Conservation (phyloP, 2,329 filamentous ascomycete genomes). For the Grosmannia clavigera region DNA sequence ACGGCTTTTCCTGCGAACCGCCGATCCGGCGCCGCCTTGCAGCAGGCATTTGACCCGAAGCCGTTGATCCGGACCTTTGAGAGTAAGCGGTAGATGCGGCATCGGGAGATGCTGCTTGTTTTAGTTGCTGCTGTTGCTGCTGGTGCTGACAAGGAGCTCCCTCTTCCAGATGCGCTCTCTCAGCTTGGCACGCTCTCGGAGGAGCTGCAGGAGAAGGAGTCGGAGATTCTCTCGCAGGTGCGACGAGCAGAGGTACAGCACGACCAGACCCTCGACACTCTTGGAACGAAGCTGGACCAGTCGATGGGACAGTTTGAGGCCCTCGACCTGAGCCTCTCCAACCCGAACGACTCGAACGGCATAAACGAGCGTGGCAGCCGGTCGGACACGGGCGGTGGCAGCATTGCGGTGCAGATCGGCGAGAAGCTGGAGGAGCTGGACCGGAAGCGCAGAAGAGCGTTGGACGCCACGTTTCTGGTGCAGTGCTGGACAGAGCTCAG, state of each 20-base stretch:
- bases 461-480: conserved; percentile 90
- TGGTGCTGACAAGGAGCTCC: neutral
- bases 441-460: conserved; percentile 74
- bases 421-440: conserved; percentile 90
- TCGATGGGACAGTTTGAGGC: conserved; percentile 87
- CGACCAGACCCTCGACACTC: conserved; percentile 75
- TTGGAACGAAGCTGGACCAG: conserved; percentile 81
- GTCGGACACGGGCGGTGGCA: conserved; percentile 52
- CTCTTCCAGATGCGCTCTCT: conserved; percentile 43
- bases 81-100: conserved; percentile 29
- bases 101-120: too few species aligned
- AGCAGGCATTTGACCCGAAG: conserved; percentile 77
- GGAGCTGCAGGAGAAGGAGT: conserved; percentile 80
- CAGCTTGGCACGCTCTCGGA: conserved; percentile 62
- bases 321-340: conserved; percentile 71
- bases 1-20: conserved; percentile 67
- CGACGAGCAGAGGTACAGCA: conserved; percentile 86
- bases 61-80: conserved; percentile 94
- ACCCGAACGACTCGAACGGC: conserved; percentile 29
- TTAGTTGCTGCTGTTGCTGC: conserved; percentile 14
- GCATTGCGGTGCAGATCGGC: conserved; percentile 87
- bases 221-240: conserved; percentile 79
- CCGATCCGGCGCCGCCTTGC: conserved; percentile 55
- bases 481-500: conserved; percentile 95
- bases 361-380: conserved; percentile 31